These are phyloP conservation scores for Cladosporium sp. DNA, from an alignment of 2,329 filamentous ascomycete species.

Conservation along the genomic window DNA sequence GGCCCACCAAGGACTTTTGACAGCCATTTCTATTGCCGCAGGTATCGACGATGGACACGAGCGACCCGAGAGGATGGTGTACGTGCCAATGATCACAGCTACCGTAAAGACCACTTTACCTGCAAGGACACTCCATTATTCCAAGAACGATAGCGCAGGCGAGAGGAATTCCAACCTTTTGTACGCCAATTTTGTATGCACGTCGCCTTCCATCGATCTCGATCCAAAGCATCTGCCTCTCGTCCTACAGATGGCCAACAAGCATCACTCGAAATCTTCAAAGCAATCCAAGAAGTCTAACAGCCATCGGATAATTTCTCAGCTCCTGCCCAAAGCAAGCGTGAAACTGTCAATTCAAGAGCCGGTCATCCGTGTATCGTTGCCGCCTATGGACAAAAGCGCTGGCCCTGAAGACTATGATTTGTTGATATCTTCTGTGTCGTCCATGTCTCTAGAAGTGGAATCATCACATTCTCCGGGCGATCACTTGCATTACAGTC, in stretches of 20 bases:
- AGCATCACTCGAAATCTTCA: not conserved
- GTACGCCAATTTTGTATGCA: constrained; percentile 93
- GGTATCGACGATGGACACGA: constrained; percentile 87
- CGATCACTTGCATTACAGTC: constrained; percentile 79
- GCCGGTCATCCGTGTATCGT: constrained; percentile 82
- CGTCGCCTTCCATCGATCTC: constrained; percentile 89
- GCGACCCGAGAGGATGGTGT: constrained; percentile 79
- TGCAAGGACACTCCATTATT: constrained; percentile 84
- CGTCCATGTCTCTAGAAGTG: constrained; percentile 85
- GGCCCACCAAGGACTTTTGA: constrained; percentile 88
- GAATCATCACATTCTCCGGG: constrained; percentile 92
- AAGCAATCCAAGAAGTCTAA: constrained; percentile 20
- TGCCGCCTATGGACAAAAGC: constrained; percentile 67
- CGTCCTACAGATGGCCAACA: constrained; percentile 68
- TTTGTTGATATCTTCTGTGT: constrained; percentile 89
- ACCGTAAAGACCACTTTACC: constrained; percentile 90
- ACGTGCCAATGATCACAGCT: constrained; percentile 95
- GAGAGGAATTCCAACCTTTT: constrained; percentile 94
- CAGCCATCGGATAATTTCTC: constrained; percentile 70
- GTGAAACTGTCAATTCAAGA: constrained; percentile 97
- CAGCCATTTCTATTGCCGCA: constrained; percentile 86
- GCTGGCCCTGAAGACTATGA: constrained; percentile 78
- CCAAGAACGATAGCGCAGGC: constrained; percentile 61
- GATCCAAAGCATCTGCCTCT: constrained; percentile 88
- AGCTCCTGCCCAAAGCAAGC: constrained; percentile 87